Evolutionary conservation across 192 early-diverging fungal genomes (phyloP).

Genomic region (Allomyces arbusculus): DNA sequence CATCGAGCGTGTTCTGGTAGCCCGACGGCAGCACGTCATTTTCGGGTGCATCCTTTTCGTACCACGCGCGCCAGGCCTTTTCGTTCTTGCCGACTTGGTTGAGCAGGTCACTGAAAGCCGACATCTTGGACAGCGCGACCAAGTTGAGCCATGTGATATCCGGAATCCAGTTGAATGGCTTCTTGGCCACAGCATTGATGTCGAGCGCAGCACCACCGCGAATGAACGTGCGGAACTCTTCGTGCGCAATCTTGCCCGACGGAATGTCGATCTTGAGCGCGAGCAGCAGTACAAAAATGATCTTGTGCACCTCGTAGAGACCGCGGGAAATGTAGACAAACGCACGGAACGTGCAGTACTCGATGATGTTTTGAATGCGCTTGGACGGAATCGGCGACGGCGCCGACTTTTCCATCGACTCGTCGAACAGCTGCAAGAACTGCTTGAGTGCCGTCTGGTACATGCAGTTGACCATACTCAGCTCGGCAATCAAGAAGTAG

Average conservation of each 20-base stretch:
- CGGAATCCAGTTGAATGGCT: slow-evolving; percentile 47
- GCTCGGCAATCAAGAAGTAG: slow-evolving; percentile 46
- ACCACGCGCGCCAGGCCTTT: slow-evolving; percentile 41
- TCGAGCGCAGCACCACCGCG: slow-evolving; percentile 43
- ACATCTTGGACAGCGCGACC: slow-evolving; percentile 38
- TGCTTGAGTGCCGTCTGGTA: slow-evolving; percentile 44
- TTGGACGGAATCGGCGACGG: slow-evolving; percentile 43
- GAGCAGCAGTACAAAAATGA: slow-evolving; percentile 35
- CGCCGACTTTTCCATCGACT: slow-evolving; percentile 38
- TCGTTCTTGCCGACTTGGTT: slow-evolving; percentile 48
- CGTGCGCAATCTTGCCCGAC: slow-evolving; percentile 23
- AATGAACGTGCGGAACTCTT: slow-evolving; percentile 42
- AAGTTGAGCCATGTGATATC: slow-evolving; percentile 47
- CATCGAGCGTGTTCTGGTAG: slow-evolving; percentile 35
- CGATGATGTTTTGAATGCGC: slow-evolving; percentile 44
- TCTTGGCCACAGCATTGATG: slow-evolving; percentile 41
- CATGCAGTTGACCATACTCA: slow-evolving; percentile 47
- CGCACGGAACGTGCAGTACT: slow-evolving; percentile 37
- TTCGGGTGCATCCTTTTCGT: slow-evolving; percentile 41
- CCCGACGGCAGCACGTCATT: slow-evolving; percentile 37
- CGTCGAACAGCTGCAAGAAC: slow-evolving; percentile 44
- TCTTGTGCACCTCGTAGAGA: slow-evolving; percentile 41
- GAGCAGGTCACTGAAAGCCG: slow-evolving; percentile 36
- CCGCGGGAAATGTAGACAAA: slow-evolving; percentile 36
- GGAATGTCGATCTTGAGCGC: slow-evolving; percentile 42